A percentile compares a stretch with the other conserved stretches of the same genome.
Evolutionary conservation across 257 asterid species (phyloP).

Genomic region (Capsicum chinense): DNA sequence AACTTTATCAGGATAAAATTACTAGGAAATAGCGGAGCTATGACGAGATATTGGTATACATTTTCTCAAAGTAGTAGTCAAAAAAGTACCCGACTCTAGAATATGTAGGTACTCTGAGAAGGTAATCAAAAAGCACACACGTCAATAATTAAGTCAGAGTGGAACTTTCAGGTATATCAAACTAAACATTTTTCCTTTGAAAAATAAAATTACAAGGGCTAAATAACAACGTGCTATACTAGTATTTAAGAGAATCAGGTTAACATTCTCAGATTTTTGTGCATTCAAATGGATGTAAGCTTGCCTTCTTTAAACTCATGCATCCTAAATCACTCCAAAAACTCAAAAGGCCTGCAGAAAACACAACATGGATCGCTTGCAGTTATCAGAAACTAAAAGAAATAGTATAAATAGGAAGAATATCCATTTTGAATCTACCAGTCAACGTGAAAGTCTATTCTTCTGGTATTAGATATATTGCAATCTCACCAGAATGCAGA

Average conservation of each 20-base stretch:
- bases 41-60: conserved; percentile 1
- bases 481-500: background rate
- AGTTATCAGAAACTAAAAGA: conserved; percentile 7
- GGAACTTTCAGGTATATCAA: background rate
- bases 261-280: conserved; percentile 65
- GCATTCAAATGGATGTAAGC: conserved; percentile 94
- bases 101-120: background rate
- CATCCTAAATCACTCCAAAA: conserved; percentile 86
- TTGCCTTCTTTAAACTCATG: conserved; percentile 89
- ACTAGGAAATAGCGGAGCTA: background rate
- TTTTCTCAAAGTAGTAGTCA: conserved; percentile 1
- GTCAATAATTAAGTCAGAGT: background rate
- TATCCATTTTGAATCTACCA: background rate
- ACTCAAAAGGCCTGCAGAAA: conserved; percentile 80
- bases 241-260: background rate
- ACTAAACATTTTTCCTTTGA: background rate
- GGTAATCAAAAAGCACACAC: conserved; percentile 1
- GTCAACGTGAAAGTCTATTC: background rate
- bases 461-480: background rate
- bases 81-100: background rate
- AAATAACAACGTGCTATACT: background rate
- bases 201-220: background rate
- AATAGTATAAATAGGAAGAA: background rate
- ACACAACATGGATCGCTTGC: conserved; percentile 20
- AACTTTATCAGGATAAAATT: background rate